A percentile compares a stretch with the other conserved stretches of the same genome.
Conservation (phyloP, 2,329 filamentous ascomycete genomes). For the Stromatinia cepivora region DNA sequence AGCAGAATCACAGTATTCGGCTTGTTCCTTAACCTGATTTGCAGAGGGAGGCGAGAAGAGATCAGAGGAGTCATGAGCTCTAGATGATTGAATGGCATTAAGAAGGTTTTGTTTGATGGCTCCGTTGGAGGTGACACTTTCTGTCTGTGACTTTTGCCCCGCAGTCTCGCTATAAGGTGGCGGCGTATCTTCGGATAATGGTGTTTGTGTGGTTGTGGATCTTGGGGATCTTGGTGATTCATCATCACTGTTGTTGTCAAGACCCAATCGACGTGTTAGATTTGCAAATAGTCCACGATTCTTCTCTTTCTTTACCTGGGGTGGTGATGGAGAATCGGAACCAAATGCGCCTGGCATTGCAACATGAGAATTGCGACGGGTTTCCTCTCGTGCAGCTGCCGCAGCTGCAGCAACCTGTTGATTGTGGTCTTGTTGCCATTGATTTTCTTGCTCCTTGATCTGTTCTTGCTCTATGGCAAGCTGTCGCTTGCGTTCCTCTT, state of each 20-base stretch:
- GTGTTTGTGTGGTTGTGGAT: constrained; percentile 6
- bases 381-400: constrained; percentile 29
- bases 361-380: constrained; percentile 45
- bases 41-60: constrained; percentile 74
- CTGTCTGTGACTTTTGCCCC: constrained; percentile 28
- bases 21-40: constrained; percentile 75
- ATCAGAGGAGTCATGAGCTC: constrained; percentile 70
- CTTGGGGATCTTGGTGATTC: too few relatives aligned
- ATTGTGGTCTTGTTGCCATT: constrained; percentile 42
- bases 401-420: constrained; percentile 27
- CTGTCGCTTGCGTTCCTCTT: constrained; percentile 75
- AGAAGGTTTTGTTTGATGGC: constrained; percentile 69
- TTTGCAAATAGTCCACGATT: constrained; percentile 60
- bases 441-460: constrained; percentile 60
- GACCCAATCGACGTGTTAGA: constrained; percentile 67
- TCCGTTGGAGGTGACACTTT: constrained; percentile 59
- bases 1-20: constrained; percentile 80
- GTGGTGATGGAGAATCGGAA: constrained; percentile 56
- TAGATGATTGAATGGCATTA: constrained; percentile 75
- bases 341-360: constrained; percentile 74
- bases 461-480: constrained; percentile 70
- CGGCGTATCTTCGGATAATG: constrained; percentile 28
- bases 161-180: constrained; percentile 35
- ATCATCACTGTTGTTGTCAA: constrained; percentile 50
- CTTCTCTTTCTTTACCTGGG: constrained; percentile 46